A percentile compares a stretch with the other conserved stretches of the same genome.
Conservation (phyloP, 129 eudicot species). For the Flaveria robusta region DNA sequence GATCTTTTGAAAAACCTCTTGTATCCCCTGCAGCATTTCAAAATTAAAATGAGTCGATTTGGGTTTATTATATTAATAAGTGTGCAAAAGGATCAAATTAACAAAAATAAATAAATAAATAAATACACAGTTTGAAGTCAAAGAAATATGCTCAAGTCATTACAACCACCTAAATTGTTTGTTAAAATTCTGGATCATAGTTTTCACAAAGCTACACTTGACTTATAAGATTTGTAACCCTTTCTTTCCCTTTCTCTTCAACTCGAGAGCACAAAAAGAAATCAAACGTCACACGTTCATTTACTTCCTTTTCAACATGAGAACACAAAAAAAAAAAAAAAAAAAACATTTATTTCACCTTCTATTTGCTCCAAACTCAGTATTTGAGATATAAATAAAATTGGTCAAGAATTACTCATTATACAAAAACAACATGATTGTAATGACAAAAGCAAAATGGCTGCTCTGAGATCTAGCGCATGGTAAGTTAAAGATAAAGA, state of each 20-base stretch:
- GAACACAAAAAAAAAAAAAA: neutral
- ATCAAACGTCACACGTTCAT: neutral
- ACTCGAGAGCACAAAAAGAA: neutral
- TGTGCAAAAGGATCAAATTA: neutral
- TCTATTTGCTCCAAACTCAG: neutral
- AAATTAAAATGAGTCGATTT: neutral
- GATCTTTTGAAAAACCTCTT: conserved; percentile 74
- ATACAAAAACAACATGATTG: neutral
- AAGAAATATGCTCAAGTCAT: neutral
- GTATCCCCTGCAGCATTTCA: conserved; percentile 72
- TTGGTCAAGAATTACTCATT: neutral
- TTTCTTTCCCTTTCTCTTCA: neutral
- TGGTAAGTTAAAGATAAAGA: neutral
- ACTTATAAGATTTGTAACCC: neutral
- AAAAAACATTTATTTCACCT: neutral
- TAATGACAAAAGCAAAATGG: neutral
- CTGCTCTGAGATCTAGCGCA: neutral
- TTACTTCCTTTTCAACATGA: neutral
- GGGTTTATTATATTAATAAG: neutral
- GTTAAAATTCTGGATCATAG: neutral
- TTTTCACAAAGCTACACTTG: neutral
- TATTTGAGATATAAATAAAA: neutral
- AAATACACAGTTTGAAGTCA: neutral
- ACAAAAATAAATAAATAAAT: neutral
- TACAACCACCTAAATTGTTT: neutral